These are phyloP conservation scores for Cinnamomum micranthum DNA, from an alignment of 164 flowering plant genomes.

Conservation along the genomic window DNA sequence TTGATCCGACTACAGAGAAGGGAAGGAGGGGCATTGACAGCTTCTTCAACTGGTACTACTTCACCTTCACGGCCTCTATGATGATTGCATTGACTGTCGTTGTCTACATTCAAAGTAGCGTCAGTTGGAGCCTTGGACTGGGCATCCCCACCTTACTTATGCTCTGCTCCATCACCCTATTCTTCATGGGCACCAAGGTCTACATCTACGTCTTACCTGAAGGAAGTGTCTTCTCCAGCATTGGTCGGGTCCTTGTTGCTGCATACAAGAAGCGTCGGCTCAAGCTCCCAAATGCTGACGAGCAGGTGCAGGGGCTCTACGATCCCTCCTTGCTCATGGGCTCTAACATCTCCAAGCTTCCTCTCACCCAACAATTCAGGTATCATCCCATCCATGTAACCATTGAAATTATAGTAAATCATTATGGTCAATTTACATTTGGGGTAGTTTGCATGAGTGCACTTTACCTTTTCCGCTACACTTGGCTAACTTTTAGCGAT, in stretches of 20 bases:
- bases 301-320: constrained; percentile 2
- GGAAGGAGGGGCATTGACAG: constrained; percentile 68
- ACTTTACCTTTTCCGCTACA: no score
- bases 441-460: no score
- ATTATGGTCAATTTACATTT: no score
- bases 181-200: constrained; percentile 55
- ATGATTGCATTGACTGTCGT: constrained; percentile 54
- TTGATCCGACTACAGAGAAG: constrained; percentile 57
- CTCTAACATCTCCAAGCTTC: background rate
- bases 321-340: constrained; percentile 1
- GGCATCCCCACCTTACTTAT: constrained; percentile 63
- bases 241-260: constrained; percentile 53
- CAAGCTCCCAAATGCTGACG: background rate
- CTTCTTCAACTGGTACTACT: constrained; percentile 91
- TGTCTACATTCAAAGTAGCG: constrained; percentile 62
- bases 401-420: background rate
- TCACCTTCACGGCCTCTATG: constrained; percentile 54
- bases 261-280: constrained; percentile 57
- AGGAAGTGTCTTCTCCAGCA: constrained; percentile 63
- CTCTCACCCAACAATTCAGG: constrained; percentile 14
- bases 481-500: no score
- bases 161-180: constrained; percentile 45
- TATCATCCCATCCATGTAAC: background rate
- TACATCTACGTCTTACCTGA: constrained; percentile 59
- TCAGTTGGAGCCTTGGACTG: constrained; percentile 75